Percentiles rank a stretch among this genome's conserved stretches.
Evolutionary conservation across 805 yeast genomes (phyloP).

Genomic region (Priceomyces haplophilus): DNA sequence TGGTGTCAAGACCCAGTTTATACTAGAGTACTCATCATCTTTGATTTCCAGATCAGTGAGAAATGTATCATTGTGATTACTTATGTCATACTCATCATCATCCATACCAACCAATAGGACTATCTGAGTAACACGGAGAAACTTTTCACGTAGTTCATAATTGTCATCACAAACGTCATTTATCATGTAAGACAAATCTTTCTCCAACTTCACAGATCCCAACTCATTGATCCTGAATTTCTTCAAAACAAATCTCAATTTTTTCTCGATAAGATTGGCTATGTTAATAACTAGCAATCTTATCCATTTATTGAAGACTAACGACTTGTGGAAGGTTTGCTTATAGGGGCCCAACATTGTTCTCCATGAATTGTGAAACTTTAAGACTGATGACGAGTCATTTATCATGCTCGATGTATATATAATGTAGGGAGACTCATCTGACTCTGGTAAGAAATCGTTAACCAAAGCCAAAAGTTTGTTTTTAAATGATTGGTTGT

Average conservation of each 20-base stretch:
- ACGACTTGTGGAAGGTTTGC: conserved; percentile 49
- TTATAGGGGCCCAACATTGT: conserved; percentile 61
- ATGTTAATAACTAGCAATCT: conserved; percentile 50
- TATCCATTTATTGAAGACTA: conserved; percentile 50
- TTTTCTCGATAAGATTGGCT: conserved; percentile 59
- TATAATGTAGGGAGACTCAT: conserved; percentile 29
- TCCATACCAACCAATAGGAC: conserved; percentile 80
- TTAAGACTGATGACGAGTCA: conserved; percentile 34
- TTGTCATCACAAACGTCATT: conserved; percentile 68
- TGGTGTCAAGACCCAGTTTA: conserved; percentile 74
- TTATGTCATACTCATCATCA: conserved; percentile 50
- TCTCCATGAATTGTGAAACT: conserved; percentile 66
- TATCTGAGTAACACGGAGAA: conserved; percentile 78
- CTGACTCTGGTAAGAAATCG: conserved; percentile 40
- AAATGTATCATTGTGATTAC: conserved; percentile 32
- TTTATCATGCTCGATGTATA: conserved; percentile 26
- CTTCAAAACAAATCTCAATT: conserved; percentile 62
- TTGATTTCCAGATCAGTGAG: conserved; percentile 38
- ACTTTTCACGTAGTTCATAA: conserved; percentile 73
- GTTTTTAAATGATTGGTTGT: conserved; percentile 46
- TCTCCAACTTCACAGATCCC: conserved; percentile 80
- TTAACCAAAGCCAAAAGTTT: conserved; percentile 42
- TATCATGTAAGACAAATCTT: conserved; percentile 73
- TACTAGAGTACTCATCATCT: conserved; percentile 29
- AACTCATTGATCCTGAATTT: conserved; percentile 64